phyloP scores from a whole-genome alignment of 2,329 filamentous ascomycete species.

The Lasiodiplodia sp. region DNA sequence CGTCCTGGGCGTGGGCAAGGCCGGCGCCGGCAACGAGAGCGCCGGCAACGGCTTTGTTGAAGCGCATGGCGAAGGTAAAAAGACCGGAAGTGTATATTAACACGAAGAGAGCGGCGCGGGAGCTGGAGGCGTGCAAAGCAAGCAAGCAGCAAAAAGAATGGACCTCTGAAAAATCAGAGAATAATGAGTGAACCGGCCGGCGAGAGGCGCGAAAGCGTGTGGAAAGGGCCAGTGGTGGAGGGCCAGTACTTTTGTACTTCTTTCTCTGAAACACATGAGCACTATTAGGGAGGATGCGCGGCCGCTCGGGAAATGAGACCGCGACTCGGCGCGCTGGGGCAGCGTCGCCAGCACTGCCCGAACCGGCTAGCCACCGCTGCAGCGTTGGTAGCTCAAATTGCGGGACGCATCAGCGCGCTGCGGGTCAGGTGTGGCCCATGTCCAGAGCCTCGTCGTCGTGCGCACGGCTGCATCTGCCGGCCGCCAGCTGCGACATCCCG shows the following conservation, averaged over 20 bases:
- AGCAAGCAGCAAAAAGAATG: conserved; percentile 18
- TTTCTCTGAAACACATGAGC: conserved; percentile 11
- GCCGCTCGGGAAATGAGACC: conserved; percentile 19
- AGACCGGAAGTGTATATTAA: background rate
- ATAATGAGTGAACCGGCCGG: conserved; percentile 19
- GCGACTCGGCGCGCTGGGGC: conserved; percentile 15
- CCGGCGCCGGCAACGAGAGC: conserved; percentile 27
- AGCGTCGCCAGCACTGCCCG: conserved; percentile 15
- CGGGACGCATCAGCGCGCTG: conserved; percentile 16
- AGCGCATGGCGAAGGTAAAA: conserved; percentile 16
- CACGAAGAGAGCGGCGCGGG: conserved; percentile 18
- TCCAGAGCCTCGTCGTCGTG: background rate
- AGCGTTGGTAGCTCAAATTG: conserved; percentile 10
- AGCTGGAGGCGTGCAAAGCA: background rate
- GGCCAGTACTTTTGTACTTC: conserved; percentile 23
- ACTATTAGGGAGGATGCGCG: conserved; percentile 22
- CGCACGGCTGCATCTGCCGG: background rate
- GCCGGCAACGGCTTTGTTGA: conserved; percentile 28
- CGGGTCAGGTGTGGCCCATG: conserved; percentile 12
- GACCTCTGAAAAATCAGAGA: conserved; percentile 31
- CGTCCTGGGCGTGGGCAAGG: conserved; percentile 23
- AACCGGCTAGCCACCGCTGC: conserved; percentile 9
- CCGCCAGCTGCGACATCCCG: background rate
- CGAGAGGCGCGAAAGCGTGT: conserved; percentile 7
- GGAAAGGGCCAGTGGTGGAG: background rate